Conservation (phyloP, 306 rosid species). For the Vigna hirtella region DNA sequence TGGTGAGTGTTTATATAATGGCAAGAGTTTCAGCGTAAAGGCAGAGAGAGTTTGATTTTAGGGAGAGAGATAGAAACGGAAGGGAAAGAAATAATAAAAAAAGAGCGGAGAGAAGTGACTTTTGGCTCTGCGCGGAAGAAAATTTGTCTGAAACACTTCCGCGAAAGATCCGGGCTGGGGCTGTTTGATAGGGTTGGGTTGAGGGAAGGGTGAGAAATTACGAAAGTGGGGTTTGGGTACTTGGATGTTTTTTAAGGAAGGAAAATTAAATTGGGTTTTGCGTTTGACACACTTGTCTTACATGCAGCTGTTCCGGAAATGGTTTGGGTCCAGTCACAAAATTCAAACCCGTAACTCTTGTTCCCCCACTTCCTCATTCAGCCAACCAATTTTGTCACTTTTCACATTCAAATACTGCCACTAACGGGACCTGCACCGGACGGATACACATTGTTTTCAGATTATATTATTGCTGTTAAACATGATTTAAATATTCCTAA, state of each 20-base stretch:
- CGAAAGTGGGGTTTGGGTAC: constrained; percentile 34
- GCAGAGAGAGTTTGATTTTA: constrained; percentile 42
- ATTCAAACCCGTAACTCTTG: constrained; percentile 23
- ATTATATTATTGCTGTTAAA: not conserved
- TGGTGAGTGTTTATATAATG: constrained; percentile 48
- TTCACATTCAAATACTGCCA: not conserved
- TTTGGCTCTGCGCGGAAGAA: constrained; percentile 73
- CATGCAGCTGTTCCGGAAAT: constrained; percentile 67
- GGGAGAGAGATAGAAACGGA: constrained; percentile 24
- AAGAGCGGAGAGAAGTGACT: constrained; percentile 53
- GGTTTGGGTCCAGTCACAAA: constrained; percentile 30
- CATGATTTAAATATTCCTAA: no score
- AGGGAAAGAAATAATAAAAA: not conserved
- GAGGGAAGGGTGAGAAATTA: not conserved
- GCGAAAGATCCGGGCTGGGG: constrained; percentile 92
- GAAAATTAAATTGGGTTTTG: constrained; percentile 24
- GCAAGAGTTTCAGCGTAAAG: constrained; percentile 65
- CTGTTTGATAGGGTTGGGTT: constrained; percentile 57
- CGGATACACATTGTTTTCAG: not conserved
- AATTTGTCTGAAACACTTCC: constrained; percentile 78
- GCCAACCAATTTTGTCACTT: not conserved
- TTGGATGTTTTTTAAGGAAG: not conserved
- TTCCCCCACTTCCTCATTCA: not conserved
- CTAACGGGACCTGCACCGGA: not conserved
- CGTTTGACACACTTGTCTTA: constrained; percentile 74